These are phyloP conservation scores for Caryopteris hybrid DNA, from an alignment of 305 asterid species.

Conservation along the genomic window DNA sequence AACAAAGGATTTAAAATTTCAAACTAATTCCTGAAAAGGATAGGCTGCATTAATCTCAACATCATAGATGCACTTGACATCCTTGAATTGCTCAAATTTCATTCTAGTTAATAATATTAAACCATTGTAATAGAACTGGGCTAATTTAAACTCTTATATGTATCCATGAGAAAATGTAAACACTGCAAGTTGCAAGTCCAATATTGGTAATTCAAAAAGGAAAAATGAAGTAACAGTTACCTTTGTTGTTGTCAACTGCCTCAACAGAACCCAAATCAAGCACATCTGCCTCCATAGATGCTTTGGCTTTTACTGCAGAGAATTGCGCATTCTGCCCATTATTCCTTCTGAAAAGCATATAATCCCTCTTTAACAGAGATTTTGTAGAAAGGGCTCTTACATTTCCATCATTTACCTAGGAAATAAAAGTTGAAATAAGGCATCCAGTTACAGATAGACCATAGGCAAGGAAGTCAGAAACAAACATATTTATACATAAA, in stretches of 20 bases:
- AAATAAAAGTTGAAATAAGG: constrained; percentile 6
- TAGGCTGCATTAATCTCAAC: not conserved
- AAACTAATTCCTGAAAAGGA: not conserved
- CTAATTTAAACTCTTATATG: not conserved
- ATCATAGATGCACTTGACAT: not conserved
- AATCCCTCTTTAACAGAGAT: constrained; percentile 20
- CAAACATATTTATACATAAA: not conserved
- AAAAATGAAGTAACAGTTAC: constrained; percentile 31
- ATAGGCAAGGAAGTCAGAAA: not conserved
- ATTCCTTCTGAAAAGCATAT: constrained; percentile 15
- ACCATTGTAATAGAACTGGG: not conserved
- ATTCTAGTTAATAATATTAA: not conserved
- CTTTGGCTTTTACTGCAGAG: constrained; percentile 34
- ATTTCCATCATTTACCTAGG: constrained; percentile 41
- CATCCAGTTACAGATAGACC: constrained; percentile 5
- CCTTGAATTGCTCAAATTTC: not conserved
- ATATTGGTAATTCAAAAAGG: not conserved
- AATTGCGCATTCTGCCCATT: constrained; percentile 15
- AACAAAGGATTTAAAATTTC: not conserved
- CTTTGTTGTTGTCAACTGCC: constrained; percentile 31
- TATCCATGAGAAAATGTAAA: not conserved
- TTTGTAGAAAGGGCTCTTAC: constrained; percentile 23
- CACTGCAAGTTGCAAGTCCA: not conserved
- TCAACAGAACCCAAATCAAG: constrained; percentile 48
- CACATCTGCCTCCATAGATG: constrained; percentile 48